Evolutionary conservation across 2,329 filamentous ascomycete species (phyloP).

Genomic region (Cadophora malorum): DNA sequence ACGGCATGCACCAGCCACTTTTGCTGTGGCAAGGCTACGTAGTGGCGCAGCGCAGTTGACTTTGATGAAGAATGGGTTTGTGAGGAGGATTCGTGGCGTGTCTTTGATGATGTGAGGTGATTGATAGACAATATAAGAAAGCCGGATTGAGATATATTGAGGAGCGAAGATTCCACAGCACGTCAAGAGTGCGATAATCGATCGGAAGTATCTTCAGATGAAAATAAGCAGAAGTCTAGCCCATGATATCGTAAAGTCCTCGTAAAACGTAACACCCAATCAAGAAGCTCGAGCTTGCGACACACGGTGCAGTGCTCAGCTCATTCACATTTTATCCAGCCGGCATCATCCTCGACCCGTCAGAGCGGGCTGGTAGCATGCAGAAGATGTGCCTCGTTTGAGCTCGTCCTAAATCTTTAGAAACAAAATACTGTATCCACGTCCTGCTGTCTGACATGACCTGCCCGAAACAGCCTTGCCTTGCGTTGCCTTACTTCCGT

Average conservation of each 20-base stretch:
- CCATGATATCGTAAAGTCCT: constrained; percentile 1
- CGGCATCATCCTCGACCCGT: constrained; percentile 5
- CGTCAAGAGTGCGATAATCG: neutral
- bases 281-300: constrained; percentile 10
- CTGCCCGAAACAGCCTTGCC: constrained; percentile 11
- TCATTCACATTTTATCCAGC: constrained; percentile 7
- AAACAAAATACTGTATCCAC: neutral
- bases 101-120: neutral
- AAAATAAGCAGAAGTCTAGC: constrained; percentile 10
- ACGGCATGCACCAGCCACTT: constrained; percentile 1
- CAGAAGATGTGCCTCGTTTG: constrained; percentile 1
- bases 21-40: neutral
- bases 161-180: neutral
- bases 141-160: neutral
- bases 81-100: neutral
- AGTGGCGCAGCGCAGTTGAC: constrained; percentile 4
- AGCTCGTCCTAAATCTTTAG: neutral
- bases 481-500: neutral
- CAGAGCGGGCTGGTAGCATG: constrained; percentile 11
- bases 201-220: neutral
- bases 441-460: constrained; percentile 3
- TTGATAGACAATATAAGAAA: neutral
- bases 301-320: constrained; percentile 11
- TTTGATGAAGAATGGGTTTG: neutral
- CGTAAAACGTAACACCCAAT: constrained; percentile 12